These are phyloP conservation scores for Camelina neglecta DNA, from an alignment of 345 rosid species.

Conservation along the genomic window DNA sequence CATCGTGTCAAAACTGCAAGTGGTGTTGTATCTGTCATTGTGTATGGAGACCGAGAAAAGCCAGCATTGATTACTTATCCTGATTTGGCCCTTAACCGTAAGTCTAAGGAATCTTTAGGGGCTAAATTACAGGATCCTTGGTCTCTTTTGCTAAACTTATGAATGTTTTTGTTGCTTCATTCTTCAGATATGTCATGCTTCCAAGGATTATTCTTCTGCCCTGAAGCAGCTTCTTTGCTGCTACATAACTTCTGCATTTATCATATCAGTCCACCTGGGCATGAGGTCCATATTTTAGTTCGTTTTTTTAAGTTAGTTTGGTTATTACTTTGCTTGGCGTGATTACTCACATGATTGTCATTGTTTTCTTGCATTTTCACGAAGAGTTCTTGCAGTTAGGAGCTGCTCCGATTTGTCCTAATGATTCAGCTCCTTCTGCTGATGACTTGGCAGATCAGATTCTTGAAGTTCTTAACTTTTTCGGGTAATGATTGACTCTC, in stretches of 20 bases:
- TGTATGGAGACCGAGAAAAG: conserved; percentile 82
- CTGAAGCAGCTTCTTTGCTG: conserved; percentile 92
- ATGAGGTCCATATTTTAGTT: conserved; percentile 77
- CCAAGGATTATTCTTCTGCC: conserved; percentile 93
- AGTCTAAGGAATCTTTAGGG: conserved; percentile 41
- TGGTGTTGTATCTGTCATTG: conserved; percentile 86
- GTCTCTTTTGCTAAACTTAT: conserved; percentile 3
- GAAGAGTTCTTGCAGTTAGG: conserved; percentile 93
- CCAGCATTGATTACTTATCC: conserved; percentile 91
- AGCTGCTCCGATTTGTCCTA: conserved; percentile 69
- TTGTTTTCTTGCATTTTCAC: conserved; percentile 50
- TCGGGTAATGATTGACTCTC: conserved; percentile 56
- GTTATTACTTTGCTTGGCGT: neutral
- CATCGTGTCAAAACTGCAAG: conserved; percentile 67
- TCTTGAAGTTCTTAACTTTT: conserved; percentile 82
- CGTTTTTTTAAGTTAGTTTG: conserved; percentile 36
- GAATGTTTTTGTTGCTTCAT: conserved; percentile 15
- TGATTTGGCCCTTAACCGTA: conserved; percentile 83
- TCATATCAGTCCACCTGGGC: conserved; percentile 98
- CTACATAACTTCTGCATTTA: conserved; percentile 96
- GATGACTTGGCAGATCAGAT: conserved; percentile 96
- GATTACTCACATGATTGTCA: conserved; percentile 18
- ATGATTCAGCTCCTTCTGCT: conserved; percentile 58
- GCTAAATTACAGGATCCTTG: conserved; percentile 21
- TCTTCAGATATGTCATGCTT: conserved; percentile 89